These are phyloP conservation scores for Bisporella sp. DNA, from an alignment of 2,329 filamentous ascomycete genomes.

Conservation along the genomic window DNA sequence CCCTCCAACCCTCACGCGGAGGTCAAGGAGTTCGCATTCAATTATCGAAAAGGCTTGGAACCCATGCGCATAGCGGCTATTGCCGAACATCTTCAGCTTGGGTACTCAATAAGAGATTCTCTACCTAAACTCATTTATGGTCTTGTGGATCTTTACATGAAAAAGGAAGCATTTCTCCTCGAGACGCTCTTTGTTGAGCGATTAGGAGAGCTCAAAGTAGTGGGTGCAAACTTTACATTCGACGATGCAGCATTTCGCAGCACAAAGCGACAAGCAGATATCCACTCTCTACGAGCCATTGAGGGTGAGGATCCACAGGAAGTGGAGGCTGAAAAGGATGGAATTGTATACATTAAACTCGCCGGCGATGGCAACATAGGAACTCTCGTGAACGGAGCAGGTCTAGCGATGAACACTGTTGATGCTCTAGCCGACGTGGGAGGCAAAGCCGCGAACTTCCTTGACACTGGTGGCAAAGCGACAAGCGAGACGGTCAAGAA, in stretches of 20 bases:
- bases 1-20: slow-evolving; percentile 35
- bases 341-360: slow-evolving; percentile 72
- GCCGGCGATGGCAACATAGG: slow-evolving; percentile 57
- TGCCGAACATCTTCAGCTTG: slow-evolving; percentile 44
- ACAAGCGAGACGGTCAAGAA: slow-evolving; percentile 74
- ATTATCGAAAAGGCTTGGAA: slow-evolving; percentile 44
- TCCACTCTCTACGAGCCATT: slow-evolving; percentile 50
- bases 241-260: slow-evolving; percentile 64
- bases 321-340: slow-evolving; percentile 56
- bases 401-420: slow-evolving; percentile 85
- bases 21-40: slow-evolving; percentile 52
- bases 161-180: slow-evolving; percentile 59
- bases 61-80: slow-evolving; percentile 35
- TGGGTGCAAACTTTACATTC: slow-evolving; percentile 53
- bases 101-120: slow-evolving; percentile 30
- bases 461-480: slow-evolving; percentile 86
- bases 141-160: slow-evolving; percentile 52
- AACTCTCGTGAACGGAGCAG: slow-evolving; percentile 82
- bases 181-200: slow-evolving; percentile 41
- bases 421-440: slow-evolving; percentile 66
- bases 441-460: slow-evolving; percentile 71
- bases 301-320: slow-evolving; percentile 47
- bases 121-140: slow-evolving; percentile 42
- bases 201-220: slow-evolving; percentile 38
- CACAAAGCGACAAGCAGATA: slow-evolving; percentile 50